Evolutionary conservation across 805 yeast genomes (phyloP).

Genomic region (Spathaspora passalidarum): DNA sequence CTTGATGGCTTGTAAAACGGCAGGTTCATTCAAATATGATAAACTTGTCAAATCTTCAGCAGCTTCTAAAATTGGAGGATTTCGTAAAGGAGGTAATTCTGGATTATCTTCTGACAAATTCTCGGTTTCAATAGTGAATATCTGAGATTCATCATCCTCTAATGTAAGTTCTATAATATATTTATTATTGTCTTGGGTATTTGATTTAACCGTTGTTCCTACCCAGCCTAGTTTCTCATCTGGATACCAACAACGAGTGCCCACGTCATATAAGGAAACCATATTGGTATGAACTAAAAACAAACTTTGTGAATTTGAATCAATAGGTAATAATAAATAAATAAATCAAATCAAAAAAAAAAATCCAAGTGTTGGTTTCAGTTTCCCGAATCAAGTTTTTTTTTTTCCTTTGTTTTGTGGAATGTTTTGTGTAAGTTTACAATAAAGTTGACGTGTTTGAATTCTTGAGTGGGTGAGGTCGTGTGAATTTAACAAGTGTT

Average conservation of each 20-base stretch:
- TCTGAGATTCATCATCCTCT: conserved; percentile 45
- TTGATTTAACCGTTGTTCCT: conserved; percentile 57
- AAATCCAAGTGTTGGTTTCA: background rate
- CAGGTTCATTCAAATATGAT: conserved; percentile 93
- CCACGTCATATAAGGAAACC: conserved; percentile 24
- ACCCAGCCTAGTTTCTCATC: conserved; percentile 73
- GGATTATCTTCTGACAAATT: conserved; percentile 50
- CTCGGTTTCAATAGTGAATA: conserved; percentile 47
- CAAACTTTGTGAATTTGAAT: background rate
- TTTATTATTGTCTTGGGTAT: conserved; percentile 39
- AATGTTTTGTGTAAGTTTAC: background rate
- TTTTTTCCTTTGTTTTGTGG: background rate
- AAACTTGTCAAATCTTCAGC: conserved; percentile 92
- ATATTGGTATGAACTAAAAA: conserved; percentile 1
- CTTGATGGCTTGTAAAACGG: conserved; percentile 90
- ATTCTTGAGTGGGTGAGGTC: background rate
- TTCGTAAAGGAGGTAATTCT: conserved; percentile 75
- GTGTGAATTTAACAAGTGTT: background rate
- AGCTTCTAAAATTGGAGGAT: conserved; percentile 89
- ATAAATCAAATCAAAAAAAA: background rate
- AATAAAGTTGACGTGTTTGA: conserved; percentile 1
- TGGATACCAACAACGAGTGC: conserved; percentile 79
- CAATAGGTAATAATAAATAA: background rate
- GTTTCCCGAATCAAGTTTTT: background rate
- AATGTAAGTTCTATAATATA: conserved; percentile 49